Evolutionary conservation across 306 rosid species (phyloP), one percentile per base, ranked within the genome.

Genomic region (Prunus salicina): DNA sequence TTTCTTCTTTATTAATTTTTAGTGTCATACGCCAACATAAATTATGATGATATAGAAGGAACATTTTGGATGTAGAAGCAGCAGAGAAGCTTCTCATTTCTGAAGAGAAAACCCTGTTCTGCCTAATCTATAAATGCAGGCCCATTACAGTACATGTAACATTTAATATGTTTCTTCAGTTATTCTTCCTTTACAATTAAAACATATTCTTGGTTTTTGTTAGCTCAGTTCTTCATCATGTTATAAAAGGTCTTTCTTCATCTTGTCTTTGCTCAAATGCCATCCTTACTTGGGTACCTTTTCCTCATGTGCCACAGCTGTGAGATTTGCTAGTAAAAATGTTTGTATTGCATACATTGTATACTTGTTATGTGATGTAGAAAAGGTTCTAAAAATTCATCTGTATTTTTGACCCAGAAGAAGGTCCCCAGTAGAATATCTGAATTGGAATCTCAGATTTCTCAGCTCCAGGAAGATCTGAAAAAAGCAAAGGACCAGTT

Each of bases 381-480:
- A 64, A 12, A 18, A 24, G 64, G 62, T 73, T 72, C 76, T 65
- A 56, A 69, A 32, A 43, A 51, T 83, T 72, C 41, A n/a, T 75
- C 60, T 73, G 61, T 52, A 2, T 70, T 19, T 50, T 34, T 63
- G 28, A 72, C 67, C 24, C 83, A 96, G 99, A 89, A 87, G 84
- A 92, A 89, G 83, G 91, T 90, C 73, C 93, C 98, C 0, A 92
- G 88, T 89, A 86, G 82, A 84, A 88, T 92, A 81, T 84, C 94
- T 8, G 99, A 96, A 70, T 82, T 96, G 81, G 98, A 96, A 81
- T 85, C 93, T 61, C 98, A 91, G 90, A 78, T 89, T 78, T 82
- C 93, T 72, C 90, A 87, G 71, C 96, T 92, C 53, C 89, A 86
- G 84, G 96, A 84, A 66, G 97, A 92, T 75, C 79, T 96, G 78